These are phyloP conservation scores for Leersia perrieri DNA, from an alignment of 176 grass and related monocot genomes.

Conservation along the genomic window DNA sequence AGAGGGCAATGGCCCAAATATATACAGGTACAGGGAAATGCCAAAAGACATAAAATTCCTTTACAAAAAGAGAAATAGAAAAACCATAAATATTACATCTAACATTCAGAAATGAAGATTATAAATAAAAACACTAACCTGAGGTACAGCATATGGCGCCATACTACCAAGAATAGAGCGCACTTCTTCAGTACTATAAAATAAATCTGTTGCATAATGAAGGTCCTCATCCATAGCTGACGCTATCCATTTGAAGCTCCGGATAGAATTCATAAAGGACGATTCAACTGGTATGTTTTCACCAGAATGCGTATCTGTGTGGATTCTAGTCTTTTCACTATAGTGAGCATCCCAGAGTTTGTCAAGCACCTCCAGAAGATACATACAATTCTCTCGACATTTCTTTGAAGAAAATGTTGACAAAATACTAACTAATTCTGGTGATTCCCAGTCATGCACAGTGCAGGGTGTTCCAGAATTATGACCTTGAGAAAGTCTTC, in stretches of 20 bases:
- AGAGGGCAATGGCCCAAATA: too few relatives aligned
- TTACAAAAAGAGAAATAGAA: too few relatives aligned
- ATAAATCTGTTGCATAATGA: slow-evolving; percentile 70
- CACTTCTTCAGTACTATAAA: slow-evolving; percentile 65
- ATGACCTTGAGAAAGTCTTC: slow-evolving; percentile 15
- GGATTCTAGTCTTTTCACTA: slow-evolving; percentile 47
- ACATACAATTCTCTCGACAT: slow-evolving; percentile 61
- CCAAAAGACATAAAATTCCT: too few relatives aligned
- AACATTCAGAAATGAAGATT: background rate
- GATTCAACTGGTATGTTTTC: slow-evolving; percentile 53
- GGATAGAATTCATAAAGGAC: slow-evolving; percentile 73
- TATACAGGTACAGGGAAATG: too few relatives aligned
- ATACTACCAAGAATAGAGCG: slow-evolving; percentile 66
- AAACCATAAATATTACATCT: too few relatives aligned
- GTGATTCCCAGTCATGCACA: slow-evolving; percentile 83
- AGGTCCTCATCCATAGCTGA: slow-evolving; percentile 72
- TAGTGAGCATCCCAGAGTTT: slow-evolving; percentile 90
- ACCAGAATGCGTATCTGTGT: slow-evolving; percentile 26
- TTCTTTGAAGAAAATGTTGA: slow-evolving; percentile 73
- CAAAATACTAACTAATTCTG: slow-evolving; percentile 69
- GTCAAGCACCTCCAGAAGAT: slow-evolving; percentile 88
- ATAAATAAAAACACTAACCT: slow-evolving; percentile 58
- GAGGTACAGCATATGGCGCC: slow-evolving; percentile 77
- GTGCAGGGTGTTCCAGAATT: slow-evolving; percentile 34
- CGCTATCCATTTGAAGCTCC: slow-evolving; percentile 76